Evolutionary conservation across 2,329 filamentous ascomycete genomes (phyloP).

Genomic region (Penicillium crustosum): DNA sequence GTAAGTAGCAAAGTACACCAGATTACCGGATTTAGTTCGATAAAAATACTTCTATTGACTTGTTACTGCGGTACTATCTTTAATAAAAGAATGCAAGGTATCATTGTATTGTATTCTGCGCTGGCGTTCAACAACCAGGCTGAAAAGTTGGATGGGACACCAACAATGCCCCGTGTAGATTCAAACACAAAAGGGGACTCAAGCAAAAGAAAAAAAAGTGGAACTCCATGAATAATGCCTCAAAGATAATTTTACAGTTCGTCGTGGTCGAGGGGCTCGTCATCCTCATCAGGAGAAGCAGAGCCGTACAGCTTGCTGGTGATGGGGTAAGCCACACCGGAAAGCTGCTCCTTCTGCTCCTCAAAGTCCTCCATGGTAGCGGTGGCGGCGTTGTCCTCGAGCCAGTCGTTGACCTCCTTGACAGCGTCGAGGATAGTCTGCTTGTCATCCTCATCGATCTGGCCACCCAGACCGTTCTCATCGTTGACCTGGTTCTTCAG

Average conservation of each 20-base stretch:
- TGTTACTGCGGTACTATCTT: not conserved
- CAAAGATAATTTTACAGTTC: conserved; percentile 65
- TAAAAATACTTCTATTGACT: not conserved
- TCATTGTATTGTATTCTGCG: conserved; percentile 23
- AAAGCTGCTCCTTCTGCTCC: conserved; percentile 99
- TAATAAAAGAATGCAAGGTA: conserved; percentile 18
- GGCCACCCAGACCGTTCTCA: conserved; percentile 92
- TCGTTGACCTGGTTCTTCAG: conserved; percentile 99
- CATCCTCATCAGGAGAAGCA: conserved; percentile 66
- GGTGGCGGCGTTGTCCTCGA: conserved; percentile 87
- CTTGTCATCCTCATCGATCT: conserved; percentile 99
- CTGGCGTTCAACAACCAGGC: conserved; percentile 1
- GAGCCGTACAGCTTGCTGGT: conserved; percentile 91
- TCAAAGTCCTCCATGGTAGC: conserved; percentile 93
- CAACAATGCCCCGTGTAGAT: conserved; percentile 12
- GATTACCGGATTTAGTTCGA: no score
- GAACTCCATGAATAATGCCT: conserved; percentile 40
- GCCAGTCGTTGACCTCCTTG: conserved; percentile 96
- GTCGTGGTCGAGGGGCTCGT: conserved; percentile 69
- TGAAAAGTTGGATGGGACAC: conserved; percentile 6
- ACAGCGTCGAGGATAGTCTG: conserved; percentile 91
- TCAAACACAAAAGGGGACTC: conserved; percentile 22
- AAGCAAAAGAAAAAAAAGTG: conserved; percentile 25
- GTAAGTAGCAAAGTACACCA: not conserved
- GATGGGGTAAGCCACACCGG: conserved; percentile 94